A percentile compares a stretch with the other conserved stretches of the same genome.
Evolutionary conservation across 192 early-diverging fungal genomes (phyloP).

Genomic region (Entomortierella beljakovae): DNA sequence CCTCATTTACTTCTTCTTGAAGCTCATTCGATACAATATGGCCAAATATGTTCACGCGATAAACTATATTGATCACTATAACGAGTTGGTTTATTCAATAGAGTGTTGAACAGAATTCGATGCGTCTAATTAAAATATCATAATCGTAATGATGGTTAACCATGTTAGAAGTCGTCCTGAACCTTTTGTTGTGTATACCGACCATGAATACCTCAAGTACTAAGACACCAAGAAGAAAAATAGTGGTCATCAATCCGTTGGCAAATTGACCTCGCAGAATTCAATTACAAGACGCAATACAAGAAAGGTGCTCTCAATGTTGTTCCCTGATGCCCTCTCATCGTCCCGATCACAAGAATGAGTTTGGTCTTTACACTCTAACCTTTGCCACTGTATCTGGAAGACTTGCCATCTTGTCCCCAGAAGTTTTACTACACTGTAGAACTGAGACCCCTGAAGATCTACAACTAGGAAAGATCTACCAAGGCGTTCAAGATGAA

Average conservation of each 20-base stretch:
- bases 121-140: no score
- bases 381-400: neutral
- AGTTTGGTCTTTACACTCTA: no score
- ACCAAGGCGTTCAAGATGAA: no score
- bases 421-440: neutral
- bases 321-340: slow-evolving; percentile 44
- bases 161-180: no score
- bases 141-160: no score
- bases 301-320: slow-evolving; percentile 14
- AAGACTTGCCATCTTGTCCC: no score
- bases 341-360: slow-evolving; percentile 3
- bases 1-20: no score
- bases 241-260: slow-evolving; percentile 12
- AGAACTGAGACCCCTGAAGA: neutral
- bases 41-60: no score
- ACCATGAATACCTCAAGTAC: slow-evolving; percentile 47
- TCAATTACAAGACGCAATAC: slow-evolving; percentile 14
- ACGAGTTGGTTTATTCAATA: no score
- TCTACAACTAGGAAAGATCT: neutral
- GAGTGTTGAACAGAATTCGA: no score
- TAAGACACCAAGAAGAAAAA: slow-evolving; percentile 30
- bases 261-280: neutral
- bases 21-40: no score
- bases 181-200: neutral
- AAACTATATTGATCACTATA: no score